These are phyloP conservation scores for Penicillium steckii DNA, from an alignment of 495 filamentous ascomycete genomes.

Conservation along the genomic window DNA sequence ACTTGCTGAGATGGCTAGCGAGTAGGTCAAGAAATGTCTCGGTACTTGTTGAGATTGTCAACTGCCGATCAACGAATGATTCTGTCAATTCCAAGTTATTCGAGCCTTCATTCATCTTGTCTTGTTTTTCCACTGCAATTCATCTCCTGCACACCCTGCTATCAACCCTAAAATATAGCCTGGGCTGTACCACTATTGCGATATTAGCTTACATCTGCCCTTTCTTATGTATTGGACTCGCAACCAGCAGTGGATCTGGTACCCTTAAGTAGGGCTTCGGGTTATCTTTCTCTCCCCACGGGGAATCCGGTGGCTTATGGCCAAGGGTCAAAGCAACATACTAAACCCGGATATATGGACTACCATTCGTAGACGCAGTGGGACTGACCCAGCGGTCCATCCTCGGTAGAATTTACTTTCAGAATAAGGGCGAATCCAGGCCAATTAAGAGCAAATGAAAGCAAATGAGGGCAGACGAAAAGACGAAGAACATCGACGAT, in stretches of 20 bases:
- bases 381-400: slow-evolving; percentile 2
- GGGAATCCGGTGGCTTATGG: slow-evolving; percentile 18
- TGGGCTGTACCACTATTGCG: no score
- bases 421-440: not conserved
- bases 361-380: slow-evolving; percentile 1
- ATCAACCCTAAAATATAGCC: no score
- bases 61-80: not conserved
- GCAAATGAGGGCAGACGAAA: no score
- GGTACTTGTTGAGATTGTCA: not conserved
- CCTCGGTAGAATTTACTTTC: slow-evolving; percentile 10
- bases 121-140: not conserved
- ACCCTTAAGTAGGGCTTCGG: slow-evolving; percentile 6
- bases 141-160: not conserved
- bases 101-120: not conserved
- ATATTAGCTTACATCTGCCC: no score
- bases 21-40: not conserved
- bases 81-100: not conserved
- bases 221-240: no score
- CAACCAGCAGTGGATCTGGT: slow-evolving; percentile 8
- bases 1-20: slow-evolving; percentile 18
- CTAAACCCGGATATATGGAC: not conserved
- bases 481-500: not conserved
- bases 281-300: slow-evolving; percentile 8
- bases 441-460: not conserved
- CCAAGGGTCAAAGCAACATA: slow-evolving; percentile 2